Percentiles rank a stretch among this genome's conserved stretches.
These are phyloP conservation scores for Penicillium sp. DNA, from an alignment of 2,329 filamentous ascomycete genomes.

Conservation along the genomic window DNA sequence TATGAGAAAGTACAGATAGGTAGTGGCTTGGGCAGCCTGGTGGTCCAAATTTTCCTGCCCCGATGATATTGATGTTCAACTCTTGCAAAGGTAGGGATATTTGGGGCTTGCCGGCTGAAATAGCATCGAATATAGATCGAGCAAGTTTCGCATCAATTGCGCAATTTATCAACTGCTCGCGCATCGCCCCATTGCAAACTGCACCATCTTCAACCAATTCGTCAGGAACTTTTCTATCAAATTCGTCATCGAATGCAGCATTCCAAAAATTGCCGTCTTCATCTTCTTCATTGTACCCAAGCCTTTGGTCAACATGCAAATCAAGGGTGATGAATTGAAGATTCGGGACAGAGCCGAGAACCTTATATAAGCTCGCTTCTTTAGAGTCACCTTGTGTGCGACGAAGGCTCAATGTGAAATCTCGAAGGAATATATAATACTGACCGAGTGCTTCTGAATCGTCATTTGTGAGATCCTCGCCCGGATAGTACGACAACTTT, in stretches of 20 bases:
- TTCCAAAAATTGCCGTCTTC: neutral
- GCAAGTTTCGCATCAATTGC: slow-evolving; percentile 1
- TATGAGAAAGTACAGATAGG: too few species aligned
- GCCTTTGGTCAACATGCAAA: neutral
- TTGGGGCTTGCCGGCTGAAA: neutral
- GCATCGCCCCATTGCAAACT: neutral
- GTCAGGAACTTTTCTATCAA: neutral
- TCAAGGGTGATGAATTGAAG: slow-evolving; percentile 3
- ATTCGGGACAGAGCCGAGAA: neutral
- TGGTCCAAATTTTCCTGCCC: too few species aligned
- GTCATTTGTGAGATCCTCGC: slow-evolving; percentile 3
- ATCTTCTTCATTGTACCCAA: neutral
- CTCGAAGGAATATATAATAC: neutral
- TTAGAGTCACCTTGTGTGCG: neutral
- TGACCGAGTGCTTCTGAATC: neutral
- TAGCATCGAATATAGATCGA: slow-evolving; percentile 1
- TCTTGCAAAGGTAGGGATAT: neutral
- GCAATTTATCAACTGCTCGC: slow-evolving; percentile 3
- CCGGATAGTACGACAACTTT: neutral
- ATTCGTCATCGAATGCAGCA: neutral
- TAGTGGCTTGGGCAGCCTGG: too few species aligned
- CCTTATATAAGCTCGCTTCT: slow-evolving; percentile 1
- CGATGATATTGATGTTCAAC: neutral
- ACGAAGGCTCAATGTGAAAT: slow-evolving; percentile 3
- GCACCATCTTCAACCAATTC: neutral